Evolutionary conservation across 2,329 filamentous ascomycete genomes (phyloP).

Genomic region (Aspergillus calidoustus): DNA sequence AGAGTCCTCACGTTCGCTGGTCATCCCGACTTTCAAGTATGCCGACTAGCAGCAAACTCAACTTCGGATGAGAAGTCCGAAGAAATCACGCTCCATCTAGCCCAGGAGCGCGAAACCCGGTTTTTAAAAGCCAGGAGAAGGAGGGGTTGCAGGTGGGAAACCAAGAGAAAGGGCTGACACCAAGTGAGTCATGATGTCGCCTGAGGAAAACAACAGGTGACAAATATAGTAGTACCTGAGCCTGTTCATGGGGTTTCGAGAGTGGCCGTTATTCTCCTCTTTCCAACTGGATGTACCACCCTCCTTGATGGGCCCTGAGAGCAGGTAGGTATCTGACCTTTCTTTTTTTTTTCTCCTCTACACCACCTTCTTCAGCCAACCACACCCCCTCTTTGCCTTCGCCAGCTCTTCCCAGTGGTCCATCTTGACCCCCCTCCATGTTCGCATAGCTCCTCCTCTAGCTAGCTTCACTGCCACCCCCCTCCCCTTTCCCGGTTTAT

Average conservation of each 20-base stretch:
- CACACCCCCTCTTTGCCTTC: slow-evolving; percentile 13
- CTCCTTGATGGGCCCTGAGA: slow-evolving; percentile 20
- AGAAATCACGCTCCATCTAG: neutral
- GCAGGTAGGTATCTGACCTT: slow-evolving; percentile 16
- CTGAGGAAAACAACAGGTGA: slow-evolving; percentile 29
- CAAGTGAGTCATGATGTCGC: slow-evolving; percentile 31
- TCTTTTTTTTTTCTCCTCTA: slow-evolving; percentile 9
- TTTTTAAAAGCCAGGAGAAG: neutral
- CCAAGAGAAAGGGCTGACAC: slow-evolving; percentile 21
- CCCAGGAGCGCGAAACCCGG: neutral
- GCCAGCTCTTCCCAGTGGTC: slow-evolving; percentile 14
- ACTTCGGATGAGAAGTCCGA: slow-evolving; percentile 12
- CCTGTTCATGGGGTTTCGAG: slow-evolving; percentile 32
- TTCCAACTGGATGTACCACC: slow-evolving; percentile 34
- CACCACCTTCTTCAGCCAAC: slow-evolving; percentile 16
- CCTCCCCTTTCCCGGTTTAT: slow-evolving; percentile 33
- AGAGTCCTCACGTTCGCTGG: slow-evolving; percentile 22
- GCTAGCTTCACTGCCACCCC: slow-evolving; percentile 24
- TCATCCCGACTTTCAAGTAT: slow-evolving; percentile 19
- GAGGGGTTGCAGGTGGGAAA: neutral
- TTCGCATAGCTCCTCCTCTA: slow-evolving; percentile 16
- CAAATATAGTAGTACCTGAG: slow-evolving; percentile 30
- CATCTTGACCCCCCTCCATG: slow-evolving; percentile 21
- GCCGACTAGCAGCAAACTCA: neutral
- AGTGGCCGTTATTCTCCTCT: slow-evolving; percentile 24